Evolutionary conservation across 1,284 basidiomycete species (phyloP), one percentile per base, ranked within the genome.

Genomic region (Neotropicomus parvogracilis): DNA sequence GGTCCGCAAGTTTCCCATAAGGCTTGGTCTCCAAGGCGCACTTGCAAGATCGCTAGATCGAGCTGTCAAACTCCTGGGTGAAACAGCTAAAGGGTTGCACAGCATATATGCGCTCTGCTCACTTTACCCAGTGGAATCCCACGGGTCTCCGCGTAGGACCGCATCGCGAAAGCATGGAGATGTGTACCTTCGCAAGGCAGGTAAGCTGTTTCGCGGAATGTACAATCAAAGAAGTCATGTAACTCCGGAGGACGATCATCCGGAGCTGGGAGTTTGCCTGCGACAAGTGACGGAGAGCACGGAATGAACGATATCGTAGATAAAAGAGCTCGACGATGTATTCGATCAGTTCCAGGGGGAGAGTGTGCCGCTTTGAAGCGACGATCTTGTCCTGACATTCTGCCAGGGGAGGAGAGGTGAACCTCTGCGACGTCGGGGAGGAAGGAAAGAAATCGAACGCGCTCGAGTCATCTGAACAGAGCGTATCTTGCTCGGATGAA

Each of bases 61-160:
- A 27, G 52, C 59, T 11, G 40, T 45, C 33, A 64, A 40, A 41
- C 38, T 47, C 46, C 63, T 64, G 20, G 27, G 27, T 24, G 33
- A 36, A 42, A 36, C 13, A 27, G 21, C 43, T 42, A 49, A 42
- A 44, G 11, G 13, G 26, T 39, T 42, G 6, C 21, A 11, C n/a
- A 43, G 49, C 26, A 55, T 61, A 55, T 60, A 65, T 66, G 53
- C 56, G 34, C 27, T 44, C 20, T 10, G 48, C 61, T 49, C 46
- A 68, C 66, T 56, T 68, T 43, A 62, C 59, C 53, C 62, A 66
- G 29, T 53, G 37, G 32, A 64, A 46, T 0, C 65, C 63, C 20
- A 50, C 34, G 20, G 40, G 31, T 10, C 20, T 40, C 37, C 40
- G 31, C n/a, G 46, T 7, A 26, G 26, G 7, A 13, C 41, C 33